A percentile compares a stretch with the other conserved stretches of the same genome.
Evolutionary conservation across 1,139 yeast species (phyloP).

Genomic region (Taphrina pruni): DNA sequence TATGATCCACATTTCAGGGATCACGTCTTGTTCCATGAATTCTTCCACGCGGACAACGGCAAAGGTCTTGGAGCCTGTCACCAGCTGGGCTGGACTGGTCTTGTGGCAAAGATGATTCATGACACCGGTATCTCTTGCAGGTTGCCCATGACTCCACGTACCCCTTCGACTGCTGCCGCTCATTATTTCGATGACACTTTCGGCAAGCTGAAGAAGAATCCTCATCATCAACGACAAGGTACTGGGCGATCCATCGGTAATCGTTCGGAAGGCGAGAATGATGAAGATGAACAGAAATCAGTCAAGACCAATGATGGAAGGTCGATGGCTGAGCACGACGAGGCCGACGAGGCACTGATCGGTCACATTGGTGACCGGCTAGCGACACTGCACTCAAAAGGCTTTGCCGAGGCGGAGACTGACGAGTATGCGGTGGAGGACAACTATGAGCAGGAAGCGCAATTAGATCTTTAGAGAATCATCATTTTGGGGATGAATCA

Average conservation of each 20-base stretch:
- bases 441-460: constrained; percentile 31
- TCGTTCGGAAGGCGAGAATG: constrained; percentile 25
- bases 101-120: constrained; percentile 91
- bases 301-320: constrained; percentile 40
- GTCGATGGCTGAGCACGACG: constrained; percentile 25
- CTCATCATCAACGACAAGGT: constrained; percentile 39
- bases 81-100: constrained; percentile 97
- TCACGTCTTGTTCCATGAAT: constrained; percentile 81
- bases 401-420: constrained; percentile 23
- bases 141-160: constrained; percentile 50
- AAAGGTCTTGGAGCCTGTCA: constrained; percentile 94
- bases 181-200: constrained; percentile 53
- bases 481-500: not conserved
- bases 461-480: constrained; percentile 20
- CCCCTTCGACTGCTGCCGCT: constrained; percentile 53
- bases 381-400: constrained; percentile 22
- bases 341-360: constrained; percentile 33
- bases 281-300: constrained; percentile 15
- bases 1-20: constrained; percentile 78
- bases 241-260: constrained; percentile 41
- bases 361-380: constrained; percentile 30
- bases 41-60: constrained; percentile 94
- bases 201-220: constrained; percentile 35
- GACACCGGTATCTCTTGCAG: constrained; percentile 54
- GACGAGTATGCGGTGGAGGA: constrained; percentile 35